Base-by-base conservation (phyloP, 2,329 filamentous ascomycete genomes). In the Claviceps monticola region DNA sequence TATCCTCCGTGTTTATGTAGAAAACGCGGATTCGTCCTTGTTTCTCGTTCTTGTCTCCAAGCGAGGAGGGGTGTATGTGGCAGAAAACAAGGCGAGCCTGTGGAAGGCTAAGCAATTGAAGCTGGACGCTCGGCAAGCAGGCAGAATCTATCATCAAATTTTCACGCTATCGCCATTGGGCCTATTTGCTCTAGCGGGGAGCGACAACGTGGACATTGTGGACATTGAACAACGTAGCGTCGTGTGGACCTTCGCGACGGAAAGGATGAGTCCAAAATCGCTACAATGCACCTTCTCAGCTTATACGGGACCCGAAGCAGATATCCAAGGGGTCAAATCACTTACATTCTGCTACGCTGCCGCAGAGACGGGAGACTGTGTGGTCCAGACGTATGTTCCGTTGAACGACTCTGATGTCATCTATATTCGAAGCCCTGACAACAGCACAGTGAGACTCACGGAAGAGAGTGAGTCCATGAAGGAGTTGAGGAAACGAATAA, bases 341-440 rank as follows among this genome's bases (percentile, higher is more conserved):
- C 70, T 88, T n/a, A 81, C 78, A 0, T 65, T 88, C 21, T 78
- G 76, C 13, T 88, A 87, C 60, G 73, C 74, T 3, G 75, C 78
- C 53, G 68, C 71, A 4, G 76, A 80, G 19, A 78, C 76, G 0
- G 74, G 78, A 11, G 75, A 83, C 48, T 79, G 83, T 52, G 71
- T 86, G 19, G 69, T 88, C 55, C 80, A 85, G 50, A 83, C 75
- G 0, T 86, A 82, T 59, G 68, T 73, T 0, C 74, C 80, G 0
- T 66, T 72, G 9, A 67, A 73, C 34, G 75, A 78, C 11, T 72
- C 66, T 38, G 76, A 73, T 59, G 72, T 69, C 49, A 78, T 87
- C 11, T 82, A 76, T 60, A 75, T 83, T 49, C 73, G 45, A 70
- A 74, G 53, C 45, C 54, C 57, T 45, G 54, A 59, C 2, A 66